phyloP scores from a whole-genome alignment of 2,329 filamentous ascomycete species.

The Talaromyces atroroseus region DNA sequence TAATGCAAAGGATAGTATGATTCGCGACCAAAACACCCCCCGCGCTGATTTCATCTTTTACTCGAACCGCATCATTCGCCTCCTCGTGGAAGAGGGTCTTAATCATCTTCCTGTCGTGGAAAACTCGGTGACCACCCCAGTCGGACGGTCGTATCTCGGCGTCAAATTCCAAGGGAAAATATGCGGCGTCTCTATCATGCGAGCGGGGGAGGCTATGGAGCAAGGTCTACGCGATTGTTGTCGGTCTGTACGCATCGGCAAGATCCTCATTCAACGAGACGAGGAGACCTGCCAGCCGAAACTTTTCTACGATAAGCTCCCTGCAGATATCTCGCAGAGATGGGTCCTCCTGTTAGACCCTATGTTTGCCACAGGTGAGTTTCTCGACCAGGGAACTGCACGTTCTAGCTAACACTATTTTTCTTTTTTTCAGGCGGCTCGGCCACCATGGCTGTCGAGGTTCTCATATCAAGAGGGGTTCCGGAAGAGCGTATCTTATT shows the following conservation, averaged over 20 bases:
- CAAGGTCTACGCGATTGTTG: constrained; percentile 94
- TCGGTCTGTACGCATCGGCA: constrained; percentile 94
- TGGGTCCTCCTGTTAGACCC: constrained; percentile 94
- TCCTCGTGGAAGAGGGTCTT: constrained; percentile 92
- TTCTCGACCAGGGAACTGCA: constrained; percentile 16
- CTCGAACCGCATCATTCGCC: constrained; percentile 93
- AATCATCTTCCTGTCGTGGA: constrained; percentile 92
- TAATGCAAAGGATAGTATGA: constrained; percentile 61
- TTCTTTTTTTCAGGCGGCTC: constrained; percentile 63
- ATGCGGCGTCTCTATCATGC: constrained; percentile 97
- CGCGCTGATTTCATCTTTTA: constrained; percentile 99
- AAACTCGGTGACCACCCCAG: constrained; percentile 83
- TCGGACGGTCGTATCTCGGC: constrained; percentile 80
- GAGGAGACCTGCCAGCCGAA: constrained; percentile 90
- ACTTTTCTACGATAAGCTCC: constrained; percentile 96
- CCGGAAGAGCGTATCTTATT: constrained; percentile 94
- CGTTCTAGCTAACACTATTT: background rate
- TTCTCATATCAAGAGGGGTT: constrained; percentile 82
- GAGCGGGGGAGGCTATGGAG: constrained; percentile 97
- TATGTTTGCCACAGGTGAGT: constrained; percentile 92
- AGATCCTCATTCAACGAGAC: constrained; percentile 95
- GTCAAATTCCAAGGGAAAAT: constrained; percentile 97
- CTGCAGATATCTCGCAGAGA: constrained; percentile 82
- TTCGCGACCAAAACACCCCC: constrained; percentile 81
- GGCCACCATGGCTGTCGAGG: constrained; percentile 93